Conservation (phyloP, 345 rosid species). For the Hevea brasiliensis region DNA sequence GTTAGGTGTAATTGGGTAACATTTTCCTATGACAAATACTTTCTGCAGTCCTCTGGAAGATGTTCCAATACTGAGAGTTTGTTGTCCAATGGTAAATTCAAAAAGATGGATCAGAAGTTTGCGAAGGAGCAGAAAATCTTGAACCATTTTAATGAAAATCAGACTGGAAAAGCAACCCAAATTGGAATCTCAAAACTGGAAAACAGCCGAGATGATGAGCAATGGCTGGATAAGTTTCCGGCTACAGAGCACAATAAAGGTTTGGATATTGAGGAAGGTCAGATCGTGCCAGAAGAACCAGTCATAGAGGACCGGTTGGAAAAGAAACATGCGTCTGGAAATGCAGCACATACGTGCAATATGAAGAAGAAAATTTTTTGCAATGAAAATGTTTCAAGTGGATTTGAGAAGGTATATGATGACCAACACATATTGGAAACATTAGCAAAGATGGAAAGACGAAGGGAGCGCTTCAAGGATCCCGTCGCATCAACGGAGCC, state of each 20-base stretch:
- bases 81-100: constrained; percentile 16
- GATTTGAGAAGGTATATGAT: constrained; percentile 29
- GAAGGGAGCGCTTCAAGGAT: constrained; percentile 63
- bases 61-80: constrained; percentile 20
- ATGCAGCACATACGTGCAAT: constrained; percentile 3
- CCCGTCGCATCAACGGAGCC: constrained; percentile 24
- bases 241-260: constrained; percentile 18
- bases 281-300: constrained; percentile 44
- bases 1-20: constrained; percentile 20
- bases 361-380: constrained; percentile 10
- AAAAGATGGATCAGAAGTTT: constrained; percentile 22
- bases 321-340: constrained; percentile 23
- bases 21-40: constrained; percentile 23
- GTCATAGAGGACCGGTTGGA: constrained; percentile 4
- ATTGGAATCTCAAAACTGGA: constrained; percentile 3
- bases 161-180: constrained; percentile 10
- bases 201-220: constrained; percentile 16
- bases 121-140: constrained; percentile 19
- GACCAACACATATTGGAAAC: constrained; percentile 41
- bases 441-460: constrained; percentile 64
- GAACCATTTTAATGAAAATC: constrained; percentile 19
- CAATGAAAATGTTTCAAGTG: constrained; percentile 17
- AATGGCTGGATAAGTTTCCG: constrained; percentile 22
- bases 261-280: constrained; percentile 58
- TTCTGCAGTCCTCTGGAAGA: constrained; percentile 40